Base-by-base conservation (phyloP, 176 grass and related monocot genomes). In the Coix lacrymajobi region DNA sequence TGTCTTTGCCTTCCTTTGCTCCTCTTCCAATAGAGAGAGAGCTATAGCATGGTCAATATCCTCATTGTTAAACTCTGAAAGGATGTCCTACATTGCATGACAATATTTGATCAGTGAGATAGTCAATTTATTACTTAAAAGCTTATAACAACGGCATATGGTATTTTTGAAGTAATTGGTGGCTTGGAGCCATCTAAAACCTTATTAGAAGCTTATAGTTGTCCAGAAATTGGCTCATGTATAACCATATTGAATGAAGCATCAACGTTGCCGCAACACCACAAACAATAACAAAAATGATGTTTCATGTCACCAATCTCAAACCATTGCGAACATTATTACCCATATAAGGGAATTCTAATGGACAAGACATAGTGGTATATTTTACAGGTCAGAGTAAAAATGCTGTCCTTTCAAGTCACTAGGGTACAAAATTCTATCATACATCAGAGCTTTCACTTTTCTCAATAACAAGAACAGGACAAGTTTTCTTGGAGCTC, bases 41-140 rank as follows among this genome's bases (percentile, higher is more conserved):
- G 91, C 93, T 93, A 99, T 99, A 80, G 97, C 97, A 77, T 76
- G 93, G 11, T 92, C 85, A 40, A 99, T 94, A 89, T 96, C 97
- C 49, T 96, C 97, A 82, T 92, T 92, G 75, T 95, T 91, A 81
- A 88, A 87, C 48, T 92, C 87, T 24, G 85, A 84, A 71, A 75
- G 29, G 20, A 58, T 39, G 86, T 92, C 89, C 93, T 96, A 81
- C 58, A 86, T 84, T 81, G 5, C 61, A 80, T 88, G 70, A 51
- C 44, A 70, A 82, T 45, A 75, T 56, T 78, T 62, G 16, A 79
- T 90, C 67, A 90, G 74, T 29, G 36, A 73, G 28, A 83, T 39
- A 52, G 25, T 75, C 20, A 31, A n/a, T 32, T 14, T 44, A 41
- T 67, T 60, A 34, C 5, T 61, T 39, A 80, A 44, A 77, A 71